Base-by-base conservation (phyloP, 2,329 filamentous ascomycete species). In the Fusarium azukiicola region DNA sequence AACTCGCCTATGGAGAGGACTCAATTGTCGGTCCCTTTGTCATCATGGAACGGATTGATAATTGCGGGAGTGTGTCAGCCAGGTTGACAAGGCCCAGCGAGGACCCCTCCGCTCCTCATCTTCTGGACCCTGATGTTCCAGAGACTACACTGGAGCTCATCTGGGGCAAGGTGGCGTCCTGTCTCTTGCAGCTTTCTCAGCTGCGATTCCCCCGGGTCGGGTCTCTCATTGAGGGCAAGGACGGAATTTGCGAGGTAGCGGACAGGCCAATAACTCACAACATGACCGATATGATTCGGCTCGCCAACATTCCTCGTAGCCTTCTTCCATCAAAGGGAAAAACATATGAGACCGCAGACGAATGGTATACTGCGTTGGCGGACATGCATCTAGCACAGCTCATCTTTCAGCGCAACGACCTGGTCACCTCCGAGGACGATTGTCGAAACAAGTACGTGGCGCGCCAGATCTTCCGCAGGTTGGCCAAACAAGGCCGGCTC, bases 391-490 rank as follows among this genome's bases (percentile, higher is more conserved):
- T 91, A 11, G 81, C 81, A 32, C 86, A 87, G 21, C 81, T 90
- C 6, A 23, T 84, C 14, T 88, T 88, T 69, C 87, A 90, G 76
- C 86, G 85, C 66, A 89, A 90, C 74, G 85, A 89, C 52, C 77
- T 85, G 1, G 80, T 89, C 5, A 69, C 73, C 1, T 82, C 84
- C 4, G 87, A 84, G 36, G 86, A 87, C 19, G 88, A 90, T 72
- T 87, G 85, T 64, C 83, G 86, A 7, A 87, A 86, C 38, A 90
- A 90, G 73, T 89, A 89, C 68, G 84, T 89, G 6, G 85, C 87
- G 8, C 87, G 87, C 6, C 85, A 87, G 36, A 76, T 90, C 1
- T 90, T 90, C 74, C 87, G 86, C 9, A 85, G 78, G 54, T 71
- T 88, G 8, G 85, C 84, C 78, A 5, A 78, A 64, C 58, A 84